Conservation (phyloP, 1,284 basidiomycete genomes). For the Apiotrichum akiyoshidainum region DNA sequence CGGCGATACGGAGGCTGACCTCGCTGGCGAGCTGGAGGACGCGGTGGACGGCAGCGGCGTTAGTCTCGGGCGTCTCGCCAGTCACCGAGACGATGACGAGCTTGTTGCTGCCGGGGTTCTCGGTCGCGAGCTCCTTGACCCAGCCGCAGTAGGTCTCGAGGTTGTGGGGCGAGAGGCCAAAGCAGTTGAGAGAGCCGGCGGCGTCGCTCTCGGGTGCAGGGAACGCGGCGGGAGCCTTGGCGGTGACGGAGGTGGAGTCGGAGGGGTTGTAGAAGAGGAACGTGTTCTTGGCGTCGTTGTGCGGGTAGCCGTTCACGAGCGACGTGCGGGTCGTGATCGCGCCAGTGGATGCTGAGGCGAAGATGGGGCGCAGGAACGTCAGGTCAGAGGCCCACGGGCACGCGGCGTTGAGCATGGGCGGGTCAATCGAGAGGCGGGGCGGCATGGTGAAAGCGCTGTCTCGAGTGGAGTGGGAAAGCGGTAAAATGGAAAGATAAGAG, state of each 20-base stretch:
- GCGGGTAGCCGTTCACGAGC: slow-evolving; percentile 20
- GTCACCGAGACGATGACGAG: slow-evolving; percentile 18
- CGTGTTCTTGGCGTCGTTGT: slow-evolving; percentile 22
- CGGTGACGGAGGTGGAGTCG: background rate
- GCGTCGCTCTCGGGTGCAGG: background rate
- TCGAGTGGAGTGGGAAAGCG: background rate
- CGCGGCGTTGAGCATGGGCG: slow-evolving; percentile 20
- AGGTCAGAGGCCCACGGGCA: slow-evolving; percentile 22
- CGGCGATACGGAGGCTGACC: slow-evolving; percentile 8
- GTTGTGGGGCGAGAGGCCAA: slow-evolving; percentile 15
- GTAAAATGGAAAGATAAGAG: background rate
- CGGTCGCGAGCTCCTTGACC: slow-evolving; percentile 2
- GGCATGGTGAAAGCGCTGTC: background rate
- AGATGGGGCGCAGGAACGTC: slow-evolving; percentile 11
- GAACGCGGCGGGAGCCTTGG: slow-evolving; percentile 2
- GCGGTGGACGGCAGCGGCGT: slow-evolving; percentile 8
- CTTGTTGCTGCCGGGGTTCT: slow-evolving; percentile 7
- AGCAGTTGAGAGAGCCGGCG: slow-evolving; percentile 17
- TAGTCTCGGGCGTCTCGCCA: slow-evolving; percentile 15
- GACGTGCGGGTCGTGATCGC: slow-evolving; percentile 22
- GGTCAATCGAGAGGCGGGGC: slow-evolving; percentile 8
- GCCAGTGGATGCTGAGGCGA: slow-evolving; percentile 12
- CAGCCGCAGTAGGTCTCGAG: slow-evolving; percentile 12
- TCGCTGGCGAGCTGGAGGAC: slow-evolving; percentile 6
- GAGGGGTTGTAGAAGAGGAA: slow-evolving; percentile 20